Base-by-base conservation (phyloP, 371 early-diverging fungal genomes). In the Mucor racemosus region DNA sequence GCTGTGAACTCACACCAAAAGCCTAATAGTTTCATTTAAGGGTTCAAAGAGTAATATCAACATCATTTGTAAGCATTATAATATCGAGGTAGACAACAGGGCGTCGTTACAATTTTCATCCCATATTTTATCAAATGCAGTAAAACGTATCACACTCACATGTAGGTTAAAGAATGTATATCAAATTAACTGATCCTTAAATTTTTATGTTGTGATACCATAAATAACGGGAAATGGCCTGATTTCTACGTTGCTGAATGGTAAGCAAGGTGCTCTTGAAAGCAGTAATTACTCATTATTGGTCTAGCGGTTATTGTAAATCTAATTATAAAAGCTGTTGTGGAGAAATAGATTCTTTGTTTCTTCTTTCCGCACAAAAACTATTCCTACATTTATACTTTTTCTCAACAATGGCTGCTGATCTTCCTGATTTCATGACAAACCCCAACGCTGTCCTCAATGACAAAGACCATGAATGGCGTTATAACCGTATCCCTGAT, bases 401-500 rank as follows among this genome's bases (percentile, higher is more conserved):
- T 54, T 55, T 64, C 55, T 65, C 61, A 40, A 62, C 62, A 50
- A 70, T 60, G 62, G 54, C 59, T 42, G 64, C 69, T 40, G 56
- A 71, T 58, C 77, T 84, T 42, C 84, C 83, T 40, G 83, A 84
- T 57, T 84, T 77, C 38, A 84, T 84, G 84, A 82, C 82, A 58
- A 69, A 84, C 53, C 79, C 79, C 55, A 82, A 84, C 57, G 84
- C 84, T 60, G 84, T 84, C 74, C 77, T 84, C 44, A 73, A 75
- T 33, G 84, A 84, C 56, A 74, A 60, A 56, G 79, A 80, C 21
- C 72, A 74, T 67, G 74, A 80, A 62, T 84, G 84, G 84, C 79
- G 82, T 36, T 80, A 80, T 31, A 76, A 76, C 44, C 79, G 81
- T 57, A 72, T 79, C 7, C 84, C 83, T 61, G 79, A 82, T 56